Conservation (phyloP, 768 basidiomycete genomes). For the Grammothele lineata region DNA sequence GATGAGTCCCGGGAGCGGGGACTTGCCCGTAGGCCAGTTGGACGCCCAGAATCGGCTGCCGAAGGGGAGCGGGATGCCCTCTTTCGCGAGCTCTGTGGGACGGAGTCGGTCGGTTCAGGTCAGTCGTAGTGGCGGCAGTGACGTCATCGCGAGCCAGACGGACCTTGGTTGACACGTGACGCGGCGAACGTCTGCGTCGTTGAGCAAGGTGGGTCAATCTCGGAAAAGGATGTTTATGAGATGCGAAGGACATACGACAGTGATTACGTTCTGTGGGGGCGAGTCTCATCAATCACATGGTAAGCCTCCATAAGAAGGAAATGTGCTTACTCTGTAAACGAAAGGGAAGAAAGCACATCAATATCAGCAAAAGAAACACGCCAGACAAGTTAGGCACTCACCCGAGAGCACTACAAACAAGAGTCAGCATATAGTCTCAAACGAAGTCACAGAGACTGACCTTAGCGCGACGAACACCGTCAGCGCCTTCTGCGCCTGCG, state of each 20-base stretch:
- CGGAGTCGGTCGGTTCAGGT: neutral
- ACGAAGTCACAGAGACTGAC: constrained; percentile 24
- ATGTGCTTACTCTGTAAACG: constrained; percentile 10
- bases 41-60: constrained; percentile 59
- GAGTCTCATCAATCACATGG: no score
- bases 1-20: constrained; percentile 52
- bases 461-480: constrained; percentile 55
- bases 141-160: no score
- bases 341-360: constrained; percentile 33
- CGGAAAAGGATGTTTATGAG: neutral
- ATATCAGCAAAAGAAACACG: constrained; percentile 26
- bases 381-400: constrained; percentile 17
- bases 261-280: constrained; percentile 19
- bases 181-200: constrained; percentile 43
- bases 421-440: no score
- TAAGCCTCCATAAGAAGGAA: neutral
- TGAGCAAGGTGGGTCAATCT: neutral
- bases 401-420: constrained; percentile 38
- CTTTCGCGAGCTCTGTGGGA: constrained; percentile 55
- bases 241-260: constrained; percentile 16
- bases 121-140: neutral
- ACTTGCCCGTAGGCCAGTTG: constrained; percentile 56
- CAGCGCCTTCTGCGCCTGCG: constrained; percentile 47
- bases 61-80: constrained; percentile 57
- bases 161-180: constrained; percentile 48